These are phyloP conservation scores for Fusarium sp. DNA, from an alignment of 2,329 filamentous ascomycete genomes.

Conservation along the genomic window DNA sequence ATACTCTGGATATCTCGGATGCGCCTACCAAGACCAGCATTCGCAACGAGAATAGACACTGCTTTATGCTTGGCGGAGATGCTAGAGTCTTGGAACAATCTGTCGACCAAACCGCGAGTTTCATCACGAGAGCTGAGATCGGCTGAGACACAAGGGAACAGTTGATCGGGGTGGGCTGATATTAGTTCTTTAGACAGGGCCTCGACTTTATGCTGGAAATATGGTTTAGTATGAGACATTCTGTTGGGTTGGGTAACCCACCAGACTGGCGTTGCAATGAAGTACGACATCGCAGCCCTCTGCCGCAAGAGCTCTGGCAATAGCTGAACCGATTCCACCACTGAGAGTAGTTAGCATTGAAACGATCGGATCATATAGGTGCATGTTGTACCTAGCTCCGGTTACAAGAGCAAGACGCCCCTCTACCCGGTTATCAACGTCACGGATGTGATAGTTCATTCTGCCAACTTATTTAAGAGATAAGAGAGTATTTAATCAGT, in stretches of 20 bases:
- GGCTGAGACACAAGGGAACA: conserved; percentile 19
- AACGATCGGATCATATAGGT: too few species aligned
- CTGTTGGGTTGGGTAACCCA: rapidly evolving
- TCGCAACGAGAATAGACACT: conserved; percentile 46
- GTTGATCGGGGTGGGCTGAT: not conserved
- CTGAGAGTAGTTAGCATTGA: not conserved
- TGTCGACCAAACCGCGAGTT: conserved; percentile 15
- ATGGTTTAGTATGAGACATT: not conserved
- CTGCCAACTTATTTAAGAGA: rapidly evolving
- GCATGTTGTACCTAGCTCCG: conserved; percentile 8
- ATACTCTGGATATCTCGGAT: conserved; percentile 48
- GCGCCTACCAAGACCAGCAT: conserved; percentile 45
- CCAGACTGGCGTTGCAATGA: conserved; percentile 23
- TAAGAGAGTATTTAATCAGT: rapidly evolving
- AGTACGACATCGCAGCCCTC: conserved; percentile 29
- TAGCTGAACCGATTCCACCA: conserved; percentile 24
- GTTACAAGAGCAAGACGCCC: conserved; percentile 27
- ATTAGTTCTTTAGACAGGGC: not conserved
- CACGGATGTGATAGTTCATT: conserved; percentile 19
- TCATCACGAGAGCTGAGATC: conserved; percentile 17
- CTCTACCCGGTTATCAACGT: conserved; percentile 18
- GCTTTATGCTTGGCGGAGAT: conserved; percentile 23
- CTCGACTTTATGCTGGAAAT: conserved; percentile 14
- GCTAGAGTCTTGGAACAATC: not conserved
- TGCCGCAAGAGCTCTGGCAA: conserved; percentile 9